These are phyloP conservation scores for Luffa acutangula DNA, from an alignment of 306 rosid genomes.

Conservation along the genomic window DNA sequence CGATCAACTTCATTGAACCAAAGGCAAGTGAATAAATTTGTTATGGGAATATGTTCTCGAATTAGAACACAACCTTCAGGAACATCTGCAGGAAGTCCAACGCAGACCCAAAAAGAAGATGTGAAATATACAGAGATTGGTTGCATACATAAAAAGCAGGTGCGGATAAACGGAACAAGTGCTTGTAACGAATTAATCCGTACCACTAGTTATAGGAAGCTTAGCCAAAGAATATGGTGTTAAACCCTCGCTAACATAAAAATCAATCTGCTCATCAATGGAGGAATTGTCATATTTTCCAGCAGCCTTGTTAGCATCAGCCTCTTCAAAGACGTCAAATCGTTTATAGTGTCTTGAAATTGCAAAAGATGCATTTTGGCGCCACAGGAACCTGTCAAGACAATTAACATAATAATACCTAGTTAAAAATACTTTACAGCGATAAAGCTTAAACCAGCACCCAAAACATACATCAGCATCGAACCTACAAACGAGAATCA, in stretches of 20 bases:
- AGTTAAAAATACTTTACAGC: background rate
- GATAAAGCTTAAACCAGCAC: background rate
- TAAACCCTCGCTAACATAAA: conserved; percentile 71
- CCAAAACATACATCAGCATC: background rate
- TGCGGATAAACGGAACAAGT: background rate
- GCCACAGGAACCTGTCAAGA: conserved; percentile 81
- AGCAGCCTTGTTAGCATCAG: conserved; percentile 91
- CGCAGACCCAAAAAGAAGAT: background rate
- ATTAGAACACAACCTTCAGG: conserved; percentile 92
- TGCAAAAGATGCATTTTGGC: conserved; percentile 77
- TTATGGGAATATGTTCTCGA: conserved; percentile 88
- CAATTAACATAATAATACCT: background rate
- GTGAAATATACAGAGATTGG: background rate
- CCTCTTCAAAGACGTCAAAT: conserved; percentile 88
- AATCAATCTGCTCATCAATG: conserved; percentile 68
- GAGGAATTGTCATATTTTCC: conserved; percentile 84
- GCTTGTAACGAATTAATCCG: conserved; percentile 10
- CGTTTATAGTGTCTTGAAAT: conserved; percentile 92
- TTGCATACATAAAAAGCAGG: background rate
- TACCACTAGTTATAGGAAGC: conserved; percentile 96
- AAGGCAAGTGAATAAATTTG: conserved; percentile 84
- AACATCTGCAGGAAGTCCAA: conserved; percentile 55
- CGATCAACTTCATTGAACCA: conserved; percentile 99
- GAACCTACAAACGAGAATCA: background rate
- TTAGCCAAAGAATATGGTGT: conserved; percentile 65